Percentiles rank a stretch among this genome's conserved stretches.
These are phyloP conservation scores for Aspergillus mulundensis DNA, from an alignment of 495 filamentous ascomycete genomes.

Conservation along the genomic window DNA sequence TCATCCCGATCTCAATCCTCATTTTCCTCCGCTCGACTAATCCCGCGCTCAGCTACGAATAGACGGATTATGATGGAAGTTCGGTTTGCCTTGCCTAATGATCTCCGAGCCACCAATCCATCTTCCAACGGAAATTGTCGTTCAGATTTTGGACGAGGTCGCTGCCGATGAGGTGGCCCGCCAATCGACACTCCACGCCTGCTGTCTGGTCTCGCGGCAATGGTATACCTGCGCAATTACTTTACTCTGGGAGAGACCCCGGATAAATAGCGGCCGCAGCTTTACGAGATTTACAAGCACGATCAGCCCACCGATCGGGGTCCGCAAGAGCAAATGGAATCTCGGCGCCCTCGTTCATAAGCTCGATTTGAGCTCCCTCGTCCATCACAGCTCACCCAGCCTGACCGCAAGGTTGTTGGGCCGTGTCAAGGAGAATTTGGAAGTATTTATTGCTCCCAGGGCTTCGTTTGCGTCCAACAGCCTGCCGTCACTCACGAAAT, in stretches of 20 bases:
- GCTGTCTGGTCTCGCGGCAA: slow-evolving; percentile 55
- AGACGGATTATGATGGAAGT: slow-evolving; percentile 8
- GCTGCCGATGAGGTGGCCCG: slow-evolving; percentile 15
- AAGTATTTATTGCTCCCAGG: slow-evolving; percentile 62
- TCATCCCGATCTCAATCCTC: slow-evolving; percentile 7
- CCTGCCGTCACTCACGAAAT: slow-evolving; percentile 61
- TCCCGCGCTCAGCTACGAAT: slow-evolving; percentile 1
- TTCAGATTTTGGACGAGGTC: slow-evolving; percentile 38
- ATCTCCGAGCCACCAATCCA: slow-evolving; percentile 18
- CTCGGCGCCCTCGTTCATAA: slow-evolving; percentile 52
- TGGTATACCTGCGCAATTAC: slow-evolving; percentile 60
- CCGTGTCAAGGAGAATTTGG: slow-evolving; percentile 52
- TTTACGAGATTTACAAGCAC: slow-evolving; percentile 58
- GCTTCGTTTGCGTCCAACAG: slow-evolving; percentile 61
- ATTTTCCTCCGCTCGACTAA: background rate
- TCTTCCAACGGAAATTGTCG: slow-evolving; percentile 52
- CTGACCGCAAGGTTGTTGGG: slow-evolving; percentile 61
- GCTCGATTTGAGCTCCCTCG: slow-evolving; percentile 56
- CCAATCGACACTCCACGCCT: slow-evolving; percentile 49
- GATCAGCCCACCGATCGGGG: slow-evolving; percentile 58
- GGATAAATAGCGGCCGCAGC: slow-evolving; percentile 43
- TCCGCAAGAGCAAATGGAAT: slow-evolving; percentile 49
- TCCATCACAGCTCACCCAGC: slow-evolving; percentile 64
- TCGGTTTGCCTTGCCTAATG: slow-evolving; percentile 7
- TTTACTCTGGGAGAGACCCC: slow-evolving; percentile 53